phyloP scores from a whole-genome alignment of 352 stramenopile species.

The Phytopythium boreale region DNA sequence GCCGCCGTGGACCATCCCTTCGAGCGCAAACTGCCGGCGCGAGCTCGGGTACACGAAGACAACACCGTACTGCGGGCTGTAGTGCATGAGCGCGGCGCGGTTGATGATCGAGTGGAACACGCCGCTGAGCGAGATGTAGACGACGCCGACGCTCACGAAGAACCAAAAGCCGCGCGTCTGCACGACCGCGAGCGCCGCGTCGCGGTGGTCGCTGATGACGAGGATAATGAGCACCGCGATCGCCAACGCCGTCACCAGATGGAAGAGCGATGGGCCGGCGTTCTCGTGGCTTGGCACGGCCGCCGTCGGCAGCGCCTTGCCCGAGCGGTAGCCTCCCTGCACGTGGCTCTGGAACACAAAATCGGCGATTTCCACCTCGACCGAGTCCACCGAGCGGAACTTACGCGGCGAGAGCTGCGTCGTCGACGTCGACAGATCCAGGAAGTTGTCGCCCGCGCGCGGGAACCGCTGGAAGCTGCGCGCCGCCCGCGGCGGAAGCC shows the following conservation, averaged over 20 bases:
- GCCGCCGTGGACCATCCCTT: conserved; percentile 51
- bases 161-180: conserved; percentile 52
- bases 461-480: conserved; percentile 54
- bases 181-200: conserved; percentile 28
- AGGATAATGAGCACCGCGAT: conserved; percentile 24
- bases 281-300: conserved; percentile 9
- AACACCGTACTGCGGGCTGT: conserved; percentile 44
- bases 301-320: conserved; percentile 13
- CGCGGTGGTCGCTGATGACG: conserved; percentile 39
- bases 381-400: conserved; percentile 11
- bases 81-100: conserved; percentile 44
- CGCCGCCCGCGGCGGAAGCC: conserved; percentile 38
- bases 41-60: conserved; percentile 62
- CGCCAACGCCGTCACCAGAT: conserved; percentile 32
- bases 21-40: conserved; percentile 62
- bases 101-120: conserved; percentile 67
- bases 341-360: conserved; percentile 37
- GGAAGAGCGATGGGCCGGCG: conserved; percentile 20
- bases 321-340: conserved; percentile 20
- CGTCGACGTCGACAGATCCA: conserved; percentile 35
- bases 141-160: conserved; percentile 37
- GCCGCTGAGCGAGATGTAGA: conserved; percentile 62
- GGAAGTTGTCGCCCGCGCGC: conserved; percentile 50
- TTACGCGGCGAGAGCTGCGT: background rate
- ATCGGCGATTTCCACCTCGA: conserved; percentile 16